Conservation (phyloP, 495 filamentous ascomycete species). For the Tuber brumale region DNA sequence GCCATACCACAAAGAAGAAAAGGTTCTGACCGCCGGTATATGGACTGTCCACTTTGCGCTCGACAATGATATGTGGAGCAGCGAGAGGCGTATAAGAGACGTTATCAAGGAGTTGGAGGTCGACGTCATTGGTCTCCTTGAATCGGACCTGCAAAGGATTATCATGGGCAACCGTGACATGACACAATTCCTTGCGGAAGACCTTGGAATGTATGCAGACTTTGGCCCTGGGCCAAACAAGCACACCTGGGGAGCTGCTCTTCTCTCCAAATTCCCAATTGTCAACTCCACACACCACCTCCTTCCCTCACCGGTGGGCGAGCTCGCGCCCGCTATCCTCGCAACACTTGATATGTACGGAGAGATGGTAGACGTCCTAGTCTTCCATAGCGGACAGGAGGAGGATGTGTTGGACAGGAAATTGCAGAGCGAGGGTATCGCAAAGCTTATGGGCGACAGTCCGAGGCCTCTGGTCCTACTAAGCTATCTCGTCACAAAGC, state of each 20-base stretch:
- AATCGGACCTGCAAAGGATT: conserved; percentile 90
- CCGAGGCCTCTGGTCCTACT: conserved; percentile 76
- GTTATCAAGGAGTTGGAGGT: conserved; percentile 88
- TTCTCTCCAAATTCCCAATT: conserved; percentile 96
- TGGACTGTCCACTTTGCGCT: conserved; percentile 99
- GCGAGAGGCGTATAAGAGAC: conserved; percentile 87
- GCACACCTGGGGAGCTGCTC: conserved; percentile 92
- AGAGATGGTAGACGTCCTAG: conserved; percentile 81
- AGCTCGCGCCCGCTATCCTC: conserved; percentile 92
- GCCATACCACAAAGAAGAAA: conserved; percentile 81
- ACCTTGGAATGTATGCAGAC: conserved; percentile 96
- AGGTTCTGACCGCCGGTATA: conserved; percentile 83
- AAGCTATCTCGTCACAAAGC: conserved; percentile 87
- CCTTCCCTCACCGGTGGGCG: conserved; percentile 84
- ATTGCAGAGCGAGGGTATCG: conserved; percentile 78
- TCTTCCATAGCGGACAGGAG: conserved; percentile 99
- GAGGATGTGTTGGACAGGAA: conserved; percentile 92
- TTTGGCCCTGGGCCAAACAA: conserved; percentile 97
- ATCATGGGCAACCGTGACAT: conserved; percentile 99
- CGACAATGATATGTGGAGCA: conserved; percentile 99
- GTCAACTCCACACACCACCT: conserved; percentile 94
- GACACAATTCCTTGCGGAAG: conserved; percentile 90
- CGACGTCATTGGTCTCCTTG: conserved; percentile 88
- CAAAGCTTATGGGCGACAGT: conserved; percentile 78
- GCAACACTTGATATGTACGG: conserved; percentile 92